phyloP scores from a whole-genome alignment of 345 rosid species.

The Salix dunnii region DNA sequence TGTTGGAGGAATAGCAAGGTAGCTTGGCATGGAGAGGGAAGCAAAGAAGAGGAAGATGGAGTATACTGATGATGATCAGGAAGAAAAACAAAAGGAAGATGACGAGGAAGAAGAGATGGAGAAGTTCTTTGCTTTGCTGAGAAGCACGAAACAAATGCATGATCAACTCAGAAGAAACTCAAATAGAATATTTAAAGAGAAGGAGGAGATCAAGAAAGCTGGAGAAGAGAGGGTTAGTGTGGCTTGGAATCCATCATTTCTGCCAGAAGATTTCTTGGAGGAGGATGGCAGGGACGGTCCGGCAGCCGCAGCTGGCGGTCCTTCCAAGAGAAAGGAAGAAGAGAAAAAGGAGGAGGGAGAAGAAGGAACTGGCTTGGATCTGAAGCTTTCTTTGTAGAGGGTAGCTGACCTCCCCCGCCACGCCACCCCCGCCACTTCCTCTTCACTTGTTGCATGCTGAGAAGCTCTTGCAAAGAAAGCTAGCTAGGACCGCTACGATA shows the following conservation, averaged over 20 bases:
- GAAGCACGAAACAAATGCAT: conserved; percentile 42
- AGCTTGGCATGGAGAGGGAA: conserved; percentile 33
- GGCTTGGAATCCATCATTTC: conserved; percentile 45
- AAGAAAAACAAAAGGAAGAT: background rate
- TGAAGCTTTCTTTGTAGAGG: conserved; percentile 52
- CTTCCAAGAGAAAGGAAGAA: conserved; percentile 12
- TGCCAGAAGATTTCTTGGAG: conserved; percentile 47
- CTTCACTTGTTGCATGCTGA: background rate
- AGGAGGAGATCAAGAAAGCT: conserved; percentile 9
- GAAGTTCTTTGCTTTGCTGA: conserved; percentile 52
- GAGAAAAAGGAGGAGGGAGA: conserved; percentile 10
- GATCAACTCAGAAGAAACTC: conserved; percentile 15
- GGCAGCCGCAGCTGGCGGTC: background rate
- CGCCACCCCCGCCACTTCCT: no score
- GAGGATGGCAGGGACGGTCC: conserved; percentile 7
- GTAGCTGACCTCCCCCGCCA: background rate
- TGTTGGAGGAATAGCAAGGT: background rate
- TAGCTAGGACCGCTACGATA: background rate
- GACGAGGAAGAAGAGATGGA: conserved; percentile 47
- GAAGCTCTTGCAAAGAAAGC: background rate
- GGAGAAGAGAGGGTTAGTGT: background rate
- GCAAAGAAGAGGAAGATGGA: conserved; percentile 44
- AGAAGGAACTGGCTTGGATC: conserved; percentile 33
- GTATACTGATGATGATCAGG: background rate
- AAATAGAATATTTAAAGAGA: background rate